Evolutionary conservation across 1,284 basidiomycete species (phyloP), one percentile per base, ranked within the genome.

Genomic region (Limonomyces culmigenus): DNA sequence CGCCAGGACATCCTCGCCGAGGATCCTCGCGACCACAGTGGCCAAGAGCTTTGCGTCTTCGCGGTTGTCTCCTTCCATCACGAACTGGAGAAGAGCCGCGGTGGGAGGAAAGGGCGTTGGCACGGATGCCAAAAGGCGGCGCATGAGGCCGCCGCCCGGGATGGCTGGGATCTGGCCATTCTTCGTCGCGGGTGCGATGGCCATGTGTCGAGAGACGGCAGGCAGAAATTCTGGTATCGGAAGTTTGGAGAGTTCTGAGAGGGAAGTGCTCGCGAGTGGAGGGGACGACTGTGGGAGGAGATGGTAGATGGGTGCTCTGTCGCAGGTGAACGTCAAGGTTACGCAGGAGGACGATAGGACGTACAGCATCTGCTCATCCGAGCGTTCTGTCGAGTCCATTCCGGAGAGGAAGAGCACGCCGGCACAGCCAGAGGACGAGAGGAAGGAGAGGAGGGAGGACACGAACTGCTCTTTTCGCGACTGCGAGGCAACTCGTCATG

Each of bases 61-160:
- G 38, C 75, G 60, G 47, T 87, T 87, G 49, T 87, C 84, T 2
- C 81, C 84, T 49, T 87, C 83, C 42, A 77, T 54, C 3, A 67
- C 74, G 43, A 76, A 81, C 39, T 78, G 74, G 31, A 81, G 52
- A 5, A 81, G 49, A 16, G 62, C 57, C 0, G 61, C 62, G 0
- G 63, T 66, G 14, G 73, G 71, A 19, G 71, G 65, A 31, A 62
- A 8, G 6, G 6, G 19, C 13, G 11, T 18, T 15, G 33, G 33
- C 8, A 6, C 20, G 15, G 33, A 8, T 10, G 33, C 19, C 5
- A 86, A 55, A 32, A 85, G 56, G 18, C 77, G 66, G 17, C 71
- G 63, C 0, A 77, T 72, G 14, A 86, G 59, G 1, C 84, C 83
- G 19, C 76, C 78, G 14, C 77, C 76, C 0, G 83, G 83, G 18